phyloP scores from a whole-genome alignment of 2,329 filamentous ascomycete species.

The Epichloe baconii region DNA sequence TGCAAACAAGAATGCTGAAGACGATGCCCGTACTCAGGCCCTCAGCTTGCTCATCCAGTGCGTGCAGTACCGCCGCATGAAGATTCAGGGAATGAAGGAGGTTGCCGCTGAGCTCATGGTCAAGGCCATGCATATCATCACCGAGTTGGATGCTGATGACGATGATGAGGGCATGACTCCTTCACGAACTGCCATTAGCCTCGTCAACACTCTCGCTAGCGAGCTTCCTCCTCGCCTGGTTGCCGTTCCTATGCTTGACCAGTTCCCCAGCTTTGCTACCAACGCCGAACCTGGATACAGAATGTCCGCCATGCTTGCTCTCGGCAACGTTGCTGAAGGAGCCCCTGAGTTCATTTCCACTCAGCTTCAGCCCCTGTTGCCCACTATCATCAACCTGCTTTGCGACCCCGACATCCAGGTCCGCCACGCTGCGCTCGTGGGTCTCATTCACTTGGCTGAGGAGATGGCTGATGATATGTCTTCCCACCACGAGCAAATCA shows the following conservation, averaged over 20 bases:
- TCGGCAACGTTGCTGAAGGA: constrained; percentile 91
- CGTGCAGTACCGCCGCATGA: constrained; percentile 85
- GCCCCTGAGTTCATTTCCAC: constrained; percentile 95
- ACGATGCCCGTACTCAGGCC: constrained; percentile 80
- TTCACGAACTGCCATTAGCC: constrained; percentile 67
- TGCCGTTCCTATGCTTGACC: constrained; percentile 79
- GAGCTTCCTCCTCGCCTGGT: constrained; percentile 88
- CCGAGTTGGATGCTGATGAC: constrained; percentile 70
- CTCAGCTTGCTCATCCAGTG: constrained; percentile 89
- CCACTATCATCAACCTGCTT: constrained; percentile 69
- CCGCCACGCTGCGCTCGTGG: constrained; percentile 74
- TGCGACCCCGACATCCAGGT: constrained; percentile 76
- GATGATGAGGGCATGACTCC: constrained; percentile 70
- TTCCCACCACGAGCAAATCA: constrained; percentile 71
- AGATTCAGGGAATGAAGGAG: constrained; percentile 76
- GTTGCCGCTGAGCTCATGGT: constrained; percentile 78
- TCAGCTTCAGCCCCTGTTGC: constrained; percentile 76
- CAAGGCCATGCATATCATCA: constrained; percentile 78
- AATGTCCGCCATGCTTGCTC: constrained; percentile 78
- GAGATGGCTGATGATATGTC: constrained; percentile 85
- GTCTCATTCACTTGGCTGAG: constrained; percentile 80
- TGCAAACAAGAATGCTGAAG: constrained; percentile 61
- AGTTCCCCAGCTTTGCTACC: constrained; percentile 69
- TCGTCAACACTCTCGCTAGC: constrained; percentile 80
- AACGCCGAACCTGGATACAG: constrained; percentile 65